Evolutionary conservation across 257 asterid species (phyloP), one percentile per base, ranked within the genome.

Genomic region (Gentiana straminea): DNA sequence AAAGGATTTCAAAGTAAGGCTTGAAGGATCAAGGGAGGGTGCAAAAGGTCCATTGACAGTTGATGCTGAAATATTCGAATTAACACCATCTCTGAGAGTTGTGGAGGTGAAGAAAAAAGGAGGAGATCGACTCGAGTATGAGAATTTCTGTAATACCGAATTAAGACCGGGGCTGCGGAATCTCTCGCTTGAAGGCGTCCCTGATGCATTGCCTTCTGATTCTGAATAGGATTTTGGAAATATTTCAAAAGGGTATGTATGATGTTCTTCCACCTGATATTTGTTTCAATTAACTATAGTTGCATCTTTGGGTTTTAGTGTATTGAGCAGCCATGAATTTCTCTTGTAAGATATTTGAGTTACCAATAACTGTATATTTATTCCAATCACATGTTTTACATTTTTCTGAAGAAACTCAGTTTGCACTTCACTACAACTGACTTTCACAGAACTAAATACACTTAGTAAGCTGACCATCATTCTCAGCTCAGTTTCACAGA

Each of bases 41-140:
- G 93, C 54, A n/a, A 89, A 80, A 70, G 97, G 97, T 35, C 97
- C 95, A n/a, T 70, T 86, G 71, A 77, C 94, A 8, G 76, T 89
- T 77, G 91, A 93, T 49, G 97, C 84, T 37, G 97, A 89, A 83
- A 80, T 89, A 63, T 89, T 89, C 59, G 97, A 89, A 65, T 64
- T 89, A 74, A 89, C 97, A 11, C 90, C 97, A 1, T 70, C 84
- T 2, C 70, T 89, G 71, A 84, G 90, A 79, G 93, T 89, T 51
- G 88, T 89, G 59, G 97, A 89, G 75, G 90, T 89, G 75, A 84
- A 58, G 77, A 86, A 74, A 81, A 89, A 84, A 76, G 95, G 91
- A 39, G 97, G 97, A 8, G 89, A 86, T 64, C 76, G 69, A 68
- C 44, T 38, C 54, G 95, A 86, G 69, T 89, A 77, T 13, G 91